phyloP scores from a whole-genome alignment of 2,329 filamentous ascomycete genomes.

The Nectriaceae sp. region DNA sequence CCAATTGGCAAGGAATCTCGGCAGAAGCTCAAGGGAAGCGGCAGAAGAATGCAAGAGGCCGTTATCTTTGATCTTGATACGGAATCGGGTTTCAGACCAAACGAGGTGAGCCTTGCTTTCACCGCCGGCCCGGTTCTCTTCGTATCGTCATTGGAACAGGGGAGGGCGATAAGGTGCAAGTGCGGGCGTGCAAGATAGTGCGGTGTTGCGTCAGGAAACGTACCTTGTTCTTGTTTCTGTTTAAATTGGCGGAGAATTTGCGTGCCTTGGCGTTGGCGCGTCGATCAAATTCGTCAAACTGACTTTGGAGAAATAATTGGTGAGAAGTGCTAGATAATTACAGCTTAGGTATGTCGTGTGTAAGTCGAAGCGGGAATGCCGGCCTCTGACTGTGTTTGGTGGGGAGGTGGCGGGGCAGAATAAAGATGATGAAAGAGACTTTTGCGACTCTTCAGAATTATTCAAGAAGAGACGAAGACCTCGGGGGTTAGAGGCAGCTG shows the following conservation, averaged over 20 bases:
- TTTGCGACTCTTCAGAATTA: neutral
- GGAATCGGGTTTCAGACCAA: constrained; percentile 10
- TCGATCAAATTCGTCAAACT: constrained; percentile 17
- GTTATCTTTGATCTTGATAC: constrained; percentile 22
- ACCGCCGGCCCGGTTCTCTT: constrained; percentile 32
- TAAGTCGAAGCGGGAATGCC: constrained; percentile 25
- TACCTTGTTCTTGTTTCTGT: constrained; percentile 7
- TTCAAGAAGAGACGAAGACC: constrained; percentile 16
- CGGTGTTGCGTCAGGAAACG: constrained; percentile 9
- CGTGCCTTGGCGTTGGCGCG: constrained; percentile 8
- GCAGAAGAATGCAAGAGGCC: neutral
- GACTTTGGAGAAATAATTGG: neutral
- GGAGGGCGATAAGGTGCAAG: constrained; percentile 13
- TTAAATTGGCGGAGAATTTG: constrained; percentile 7
- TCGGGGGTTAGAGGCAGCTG: constrained; percentile 12
- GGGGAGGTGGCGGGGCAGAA: constrained; percentile 8
- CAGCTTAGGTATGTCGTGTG: constrained; percentile 15
- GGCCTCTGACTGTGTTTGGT: constrained; percentile 6
- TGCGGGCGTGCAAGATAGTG: constrained; percentile 12
- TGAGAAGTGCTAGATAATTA: neutral
- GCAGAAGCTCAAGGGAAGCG: neutral
- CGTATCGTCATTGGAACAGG: constrained; percentile 22
- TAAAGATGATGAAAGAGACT: constrained; percentile 6
- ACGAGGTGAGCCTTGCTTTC: constrained; percentile 14
- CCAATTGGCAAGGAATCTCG: neutral